A percentile compares a stretch with the other conserved stretches of the same genome.
Conservation (phyloP, 1,284 basidiomycete species). For the Ganoderma resinaceum region DNA sequence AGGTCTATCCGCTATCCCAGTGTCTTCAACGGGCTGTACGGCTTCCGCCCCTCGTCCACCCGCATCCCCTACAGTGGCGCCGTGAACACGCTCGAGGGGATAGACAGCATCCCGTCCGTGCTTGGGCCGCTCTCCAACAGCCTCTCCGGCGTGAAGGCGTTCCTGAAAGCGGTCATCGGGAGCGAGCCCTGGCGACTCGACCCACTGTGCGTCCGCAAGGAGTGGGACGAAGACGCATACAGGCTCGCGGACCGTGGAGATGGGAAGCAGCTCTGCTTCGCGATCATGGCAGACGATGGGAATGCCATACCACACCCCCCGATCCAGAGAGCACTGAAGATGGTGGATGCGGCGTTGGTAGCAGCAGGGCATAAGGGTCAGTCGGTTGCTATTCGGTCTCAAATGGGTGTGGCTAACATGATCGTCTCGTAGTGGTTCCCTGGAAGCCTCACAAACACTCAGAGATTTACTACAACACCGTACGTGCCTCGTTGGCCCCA, state of each 20-base stretch:
- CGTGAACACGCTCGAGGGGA: conserved; percentile 33
- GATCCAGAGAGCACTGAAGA: conserved; percentile 52
- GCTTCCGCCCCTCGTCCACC: conserved; percentile 68
- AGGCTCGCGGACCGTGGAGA: conserved; percentile 45
- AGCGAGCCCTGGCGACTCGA: conserved; percentile 32
- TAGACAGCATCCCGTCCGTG: conserved; percentile 27
- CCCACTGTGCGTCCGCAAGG: conserved; percentile 32
- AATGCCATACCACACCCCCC: conserved; percentile 56
- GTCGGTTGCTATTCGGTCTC: conserved; percentile 21
- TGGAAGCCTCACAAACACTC: conserved; percentile 55
- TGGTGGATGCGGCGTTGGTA: conserved; percentile 50
- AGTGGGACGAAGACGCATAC: conserved; percentile 36
- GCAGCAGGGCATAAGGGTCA: conserved; percentile 53
- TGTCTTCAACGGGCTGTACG: conserved; percentile 81
- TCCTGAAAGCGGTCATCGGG: conserved; percentile 31
- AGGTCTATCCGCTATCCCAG: conserved; percentile 76
- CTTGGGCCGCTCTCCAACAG: conserved; percentile 34
- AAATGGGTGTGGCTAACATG: conserved; percentile 46
- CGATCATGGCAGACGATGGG: conserved; percentile 53
- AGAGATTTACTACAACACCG: conserved; percentile 57
- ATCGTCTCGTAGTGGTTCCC: conserved; percentile 41
- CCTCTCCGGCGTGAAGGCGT: conserved; percentile 30
- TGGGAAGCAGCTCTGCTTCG: conserved; percentile 49
- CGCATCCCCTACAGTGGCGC: conserved; percentile 34
- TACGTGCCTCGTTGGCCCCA: conserved; percentile 47